phyloP scores from a whole-genome alignment of 768 basidiomycete genomes.

The Gloeophyllum trabeum region DNA sequence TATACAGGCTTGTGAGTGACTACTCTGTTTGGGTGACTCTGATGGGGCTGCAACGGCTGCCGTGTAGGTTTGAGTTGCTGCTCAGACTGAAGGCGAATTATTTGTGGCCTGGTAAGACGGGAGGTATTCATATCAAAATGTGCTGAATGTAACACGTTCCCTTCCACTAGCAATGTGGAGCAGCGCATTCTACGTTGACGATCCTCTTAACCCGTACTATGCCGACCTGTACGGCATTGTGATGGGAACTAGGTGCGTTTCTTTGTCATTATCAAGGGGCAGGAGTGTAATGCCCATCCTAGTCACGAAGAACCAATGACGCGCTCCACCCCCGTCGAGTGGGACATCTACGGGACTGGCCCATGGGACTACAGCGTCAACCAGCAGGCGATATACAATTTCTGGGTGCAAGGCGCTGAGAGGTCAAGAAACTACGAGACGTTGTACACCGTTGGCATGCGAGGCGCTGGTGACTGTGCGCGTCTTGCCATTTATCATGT shows the following conservation, averaged over 20 bases:
- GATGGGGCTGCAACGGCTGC: too few species aligned
- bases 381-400: slow-evolving; percentile 40
- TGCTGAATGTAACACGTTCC: too few species aligned
- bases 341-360: slow-evolving; percentile 42
- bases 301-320: slow-evolving; percentile 69
- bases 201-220: slow-evolving; percentile 45
- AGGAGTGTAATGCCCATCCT: not conserved
- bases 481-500: not conserved
- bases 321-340: slow-evolving; percentile 60
- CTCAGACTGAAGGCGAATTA: slow-evolving; percentile 60
- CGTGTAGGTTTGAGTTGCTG: slow-evolving; percentile 48
- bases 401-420: slow-evolving; percentile 45
- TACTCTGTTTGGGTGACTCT: too few species aligned
- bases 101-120: slow-evolving; percentile 44
- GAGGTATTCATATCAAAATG: too few species aligned
- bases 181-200: slow-evolving; percentile 43
- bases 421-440: slow-evolving; percentile 51
- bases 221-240: slow-evolving; percentile 59
- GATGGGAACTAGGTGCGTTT: slow-evolving; percentile 42
- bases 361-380: slow-evolving; percentile 55
- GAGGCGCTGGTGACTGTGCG: slow-evolving; percentile 34
- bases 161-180: too few species aligned
- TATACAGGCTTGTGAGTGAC: too few species aligned
- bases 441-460: slow-evolving; percentile 59
- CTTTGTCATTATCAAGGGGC: not conserved